Conservation (phyloP, 768 basidiomycete species). For the Mycena rebaudengoi region DNA sequence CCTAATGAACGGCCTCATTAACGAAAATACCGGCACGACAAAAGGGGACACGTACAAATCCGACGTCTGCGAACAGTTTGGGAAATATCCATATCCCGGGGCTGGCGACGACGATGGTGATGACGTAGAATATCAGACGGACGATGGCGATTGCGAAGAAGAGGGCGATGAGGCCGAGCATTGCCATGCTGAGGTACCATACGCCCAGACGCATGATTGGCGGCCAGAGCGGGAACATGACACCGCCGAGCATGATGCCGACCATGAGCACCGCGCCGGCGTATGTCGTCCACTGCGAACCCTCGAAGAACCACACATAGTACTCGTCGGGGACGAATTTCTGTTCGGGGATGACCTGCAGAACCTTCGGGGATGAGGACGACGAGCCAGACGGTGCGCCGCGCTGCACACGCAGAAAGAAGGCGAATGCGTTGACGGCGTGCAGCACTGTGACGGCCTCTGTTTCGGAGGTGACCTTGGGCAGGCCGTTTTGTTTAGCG, state of each 20-base stretch:
- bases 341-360: constrained; percentile 85
- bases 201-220: constrained; percentile 91
- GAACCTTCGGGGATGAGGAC: constrained; percentile 78
- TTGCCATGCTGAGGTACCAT: constrained; percentile 91
- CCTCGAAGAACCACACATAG: constrained; percentile 98
- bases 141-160: constrained; percentile 93
- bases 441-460: constrained; percentile 77
- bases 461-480: constrained; percentile 74
- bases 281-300: constrained; percentile 93
- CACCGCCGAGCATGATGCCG: constrained; percentile 90
- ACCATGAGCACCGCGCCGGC: constrained; percentile 93
- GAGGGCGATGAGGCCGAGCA: constrained; percentile 86
- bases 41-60: constrained; percentile 77
- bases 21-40: not conserved
- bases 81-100: constrained; percentile 99
- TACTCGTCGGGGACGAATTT: constrained; percentile 81
- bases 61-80: constrained; percentile 96
- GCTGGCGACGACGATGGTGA: constrained; percentile 84
- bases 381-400: constrained; percentile 70
- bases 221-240: constrained; percentile 99
- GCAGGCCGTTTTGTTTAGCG: constrained; percentile 83
- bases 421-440: constrained; percentile 81
- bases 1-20: constrained; percentile 53
- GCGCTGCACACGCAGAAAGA: constrained; percentile 92
- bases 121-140: constrained; percentile 91